Evolutionary conservation across 352 stramenopile genomes (phyloP), one percentile per base, ranked within the genome.

Genomic region (Phytophthora ohioensis): DNA sequence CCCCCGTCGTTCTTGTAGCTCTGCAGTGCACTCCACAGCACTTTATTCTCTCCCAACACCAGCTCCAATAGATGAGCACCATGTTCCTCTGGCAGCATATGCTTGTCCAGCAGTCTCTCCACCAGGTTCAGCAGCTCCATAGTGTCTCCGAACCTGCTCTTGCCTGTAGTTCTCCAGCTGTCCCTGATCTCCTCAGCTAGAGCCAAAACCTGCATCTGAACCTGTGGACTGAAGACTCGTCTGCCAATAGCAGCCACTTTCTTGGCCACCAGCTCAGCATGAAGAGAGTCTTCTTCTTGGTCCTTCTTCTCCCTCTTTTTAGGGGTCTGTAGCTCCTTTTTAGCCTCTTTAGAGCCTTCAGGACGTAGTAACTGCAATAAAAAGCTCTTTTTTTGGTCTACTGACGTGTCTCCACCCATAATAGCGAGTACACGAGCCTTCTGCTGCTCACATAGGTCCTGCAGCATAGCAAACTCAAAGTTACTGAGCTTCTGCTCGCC

Each of bases 101-200:
- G 85, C 60, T 86, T 85, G 65, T 84, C 84, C 43, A 93, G 57
- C 38, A 93, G 64, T 46, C 57, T 71, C 71, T 91, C 83, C 5
- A 91, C 61, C 10, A 90, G 31, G 0, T 27, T 57, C 2, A 93
- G 59, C 17, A 93, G 62, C 67, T 93, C 78, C 67, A 88, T 79
- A 8, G 79, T 71, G 4, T 79, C 67, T n/a, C 57, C 57, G 8
- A 80, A 75, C 7, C 65, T 61, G 1, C 41, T 27, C 2, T 72
- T 21, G 27, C 32, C 21, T 42, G 54, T 3, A 27, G 27, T n/a
- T 4, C 13, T 51, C 34, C 68, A 69, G 7, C 46, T 59, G 3
- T 63, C 42, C n/a, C 77, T 69, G 21, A 75, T 82, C 7, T 63
- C 3, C 11, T 69, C 72, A 1, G 81, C 84, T 5, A 84, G 56